Percentiles rank a stretch among this genome's conserved stretches.
Evolutionary conservation across 192 early-diverging fungal genomes (phyloP).

Genomic region (Entomortierella beljakovae): DNA sequence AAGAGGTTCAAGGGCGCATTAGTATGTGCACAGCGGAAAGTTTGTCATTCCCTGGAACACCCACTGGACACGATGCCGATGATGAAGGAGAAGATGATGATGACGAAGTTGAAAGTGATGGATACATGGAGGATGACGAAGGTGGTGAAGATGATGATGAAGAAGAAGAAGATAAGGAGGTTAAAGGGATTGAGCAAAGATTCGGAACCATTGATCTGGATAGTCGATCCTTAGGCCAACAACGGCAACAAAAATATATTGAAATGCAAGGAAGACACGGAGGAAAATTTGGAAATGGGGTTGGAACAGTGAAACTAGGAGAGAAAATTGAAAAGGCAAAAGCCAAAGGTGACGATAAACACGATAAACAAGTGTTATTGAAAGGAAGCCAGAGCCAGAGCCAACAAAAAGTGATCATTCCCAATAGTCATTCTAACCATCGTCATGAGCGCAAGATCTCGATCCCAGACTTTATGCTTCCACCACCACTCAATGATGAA

Average conservation of each 20-base stretch:
- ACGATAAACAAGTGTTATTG: background rate
- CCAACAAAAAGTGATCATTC: background rate
- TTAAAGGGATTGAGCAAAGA: background rate
- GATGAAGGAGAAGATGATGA: constrained; percentile 25
- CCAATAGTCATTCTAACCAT: too few relatives aligned
- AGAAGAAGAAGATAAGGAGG: constrained; percentile 1
- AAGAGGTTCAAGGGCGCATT: background rate
- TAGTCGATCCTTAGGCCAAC: background rate
- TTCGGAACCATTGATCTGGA: background rate
- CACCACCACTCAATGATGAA: constrained; percentile 26
- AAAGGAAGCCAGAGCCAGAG: background rate
- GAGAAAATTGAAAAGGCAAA: background rate
- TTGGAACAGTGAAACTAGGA: background rate
- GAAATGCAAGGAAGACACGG: constrained; percentile 2
- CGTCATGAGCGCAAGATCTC: constrained; percentile 44
- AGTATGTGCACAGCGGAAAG: background rate
- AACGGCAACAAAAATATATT: background rate
- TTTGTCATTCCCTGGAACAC: constrained; percentile 4
- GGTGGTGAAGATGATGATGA: constrained; percentile 20
- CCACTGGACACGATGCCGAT: constrained; percentile 31
- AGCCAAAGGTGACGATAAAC: background rate
- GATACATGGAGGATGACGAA: constrained; percentile 28
- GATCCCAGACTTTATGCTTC: constrained; percentile 44
- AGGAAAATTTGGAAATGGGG: background rate
- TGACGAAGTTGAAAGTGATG: constrained; percentile 21